These are phyloP conservation scores for Arthromyces matolae DNA, from an alignment of 768 basidiomycete genomes.

Conservation along the genomic window DNA sequence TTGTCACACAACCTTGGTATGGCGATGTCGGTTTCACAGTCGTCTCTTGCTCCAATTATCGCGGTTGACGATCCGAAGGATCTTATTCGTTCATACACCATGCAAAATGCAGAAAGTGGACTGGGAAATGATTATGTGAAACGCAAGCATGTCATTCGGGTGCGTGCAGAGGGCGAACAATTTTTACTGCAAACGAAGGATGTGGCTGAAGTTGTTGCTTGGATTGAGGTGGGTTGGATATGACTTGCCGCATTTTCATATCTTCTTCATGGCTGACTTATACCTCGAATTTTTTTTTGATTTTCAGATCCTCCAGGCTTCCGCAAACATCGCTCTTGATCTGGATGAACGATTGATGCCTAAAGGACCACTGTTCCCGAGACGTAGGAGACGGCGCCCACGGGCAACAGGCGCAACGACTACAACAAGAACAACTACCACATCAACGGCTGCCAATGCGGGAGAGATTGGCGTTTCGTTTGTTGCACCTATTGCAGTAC, in stretches of 20 bases:
- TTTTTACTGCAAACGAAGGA: conserved; percentile 89
- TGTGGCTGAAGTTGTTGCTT: conserved; percentile 81
- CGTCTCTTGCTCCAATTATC: conserved; percentile 1
- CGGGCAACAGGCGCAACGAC: background rate
- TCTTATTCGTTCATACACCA: conserved; percentile 67
- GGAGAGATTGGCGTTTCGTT: background rate
- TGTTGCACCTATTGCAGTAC: background rate
- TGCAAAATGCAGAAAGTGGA: conserved; percentile 92
- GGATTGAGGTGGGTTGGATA: conserved; percentile 78
- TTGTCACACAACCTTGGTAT: background rate
- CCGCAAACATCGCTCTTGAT: conserved; percentile 88
- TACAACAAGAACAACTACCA: background rate
- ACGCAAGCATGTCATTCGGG: conserved; percentile 88
- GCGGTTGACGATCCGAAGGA: conserved; percentile 39
- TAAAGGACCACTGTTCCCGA: conserved; percentile 77
- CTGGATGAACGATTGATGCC: conserved; percentile 92
- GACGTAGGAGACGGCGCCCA: conserved; percentile 12
- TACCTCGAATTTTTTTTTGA: background rate
- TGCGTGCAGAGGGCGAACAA: conserved; percentile 92
- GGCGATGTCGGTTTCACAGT: conserved; percentile 8
- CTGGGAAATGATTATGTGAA: conserved; percentile 94
- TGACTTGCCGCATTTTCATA: too few relatives aligned
- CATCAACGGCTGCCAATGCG: background rate
- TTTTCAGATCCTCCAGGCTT: conserved; percentile 78
- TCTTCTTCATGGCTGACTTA: too few relatives aligned